Evolutionary conservation across 768 basidiomycete species (phyloP), one percentile per base, ranked within the genome.

Genomic region (Pholiota molesta): DNA sequence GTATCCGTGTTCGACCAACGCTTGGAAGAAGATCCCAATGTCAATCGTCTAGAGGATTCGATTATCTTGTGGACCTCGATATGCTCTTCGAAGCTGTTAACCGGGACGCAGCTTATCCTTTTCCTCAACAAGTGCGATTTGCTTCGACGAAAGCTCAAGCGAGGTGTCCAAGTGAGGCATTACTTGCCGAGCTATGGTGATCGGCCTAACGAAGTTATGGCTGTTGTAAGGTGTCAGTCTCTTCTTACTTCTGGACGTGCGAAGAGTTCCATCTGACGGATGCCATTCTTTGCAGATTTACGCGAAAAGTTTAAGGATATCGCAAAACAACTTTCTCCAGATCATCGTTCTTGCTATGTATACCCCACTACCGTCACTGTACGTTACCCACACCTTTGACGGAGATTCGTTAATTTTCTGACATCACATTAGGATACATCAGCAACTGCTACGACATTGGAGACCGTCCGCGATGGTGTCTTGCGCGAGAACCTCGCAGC

Each of bases 1-100:
- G 82, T 94, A 45, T 91, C 89, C 17, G 90, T 88, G 52, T 94
- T 93, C 65, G 90, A 94, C 70, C 89, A 93, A 70, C 78, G 82
- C 16, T 77, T 91, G 0, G 81, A 86, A 61, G 91, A 93, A 74
- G 91, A 92, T 69, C 77, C 78, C 6, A 78, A 80, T 28, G 84
- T 91, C 57, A 92, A 92, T 69, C 83, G 90, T 11, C 77, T 92
- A 26, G 87, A 91, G 68, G 90, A 92, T 73, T 89, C 89, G 0
- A 83, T 89, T 54, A 79, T 85, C 42, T 77, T 91, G 14, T 92
- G 90, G 90, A 87, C 83, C 53, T 81, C 84, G 10, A 84, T 92
- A 63, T 88, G 88, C 69, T 81, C 83, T 39, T 86, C 86, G 28
- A 83, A 84, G 63, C 79, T 92, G 3, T 76, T 92, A n/a, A 76